Percentiles rank a stretch among this genome's conserved stretches.
These are phyloP conservation scores for Solanum sparsipilum DNA, from an alignment of 257 asterid species.

Conservation along the genomic window DNA sequence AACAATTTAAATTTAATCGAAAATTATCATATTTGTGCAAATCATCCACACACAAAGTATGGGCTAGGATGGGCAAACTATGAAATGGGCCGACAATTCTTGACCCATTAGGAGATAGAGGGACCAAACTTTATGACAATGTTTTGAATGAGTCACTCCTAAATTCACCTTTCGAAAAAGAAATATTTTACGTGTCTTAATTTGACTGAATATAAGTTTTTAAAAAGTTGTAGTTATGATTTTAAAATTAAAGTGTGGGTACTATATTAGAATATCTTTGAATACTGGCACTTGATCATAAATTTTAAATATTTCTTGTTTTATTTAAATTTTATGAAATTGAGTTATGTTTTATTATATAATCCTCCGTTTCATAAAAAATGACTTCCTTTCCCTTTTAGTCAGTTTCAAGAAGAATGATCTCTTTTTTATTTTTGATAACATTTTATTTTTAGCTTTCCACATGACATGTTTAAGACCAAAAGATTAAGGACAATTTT, in stretches of 20 bases:
- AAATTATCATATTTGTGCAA: background rate
- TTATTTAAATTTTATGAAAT: background rate
- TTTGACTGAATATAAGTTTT: background rate
- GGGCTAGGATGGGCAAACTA: background rate
- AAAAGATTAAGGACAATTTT: too few relatives aligned
- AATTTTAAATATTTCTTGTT: background rate
- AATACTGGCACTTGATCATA: background rate
- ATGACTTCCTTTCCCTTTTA: rapidly evolving
- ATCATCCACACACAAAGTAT: background rate
- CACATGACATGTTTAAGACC: too few relatives aligned
- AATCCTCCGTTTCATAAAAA: too few relatives aligned
- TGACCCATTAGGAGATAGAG: background rate
- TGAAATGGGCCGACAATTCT: background rate
- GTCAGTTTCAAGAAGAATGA: too few relatives aligned
- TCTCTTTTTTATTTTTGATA: too few relatives aligned
- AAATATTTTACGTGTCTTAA: background rate
- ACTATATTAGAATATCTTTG: background rate
- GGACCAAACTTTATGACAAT: background rate
- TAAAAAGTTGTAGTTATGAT: rapidly evolving
- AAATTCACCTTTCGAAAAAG: background rate
- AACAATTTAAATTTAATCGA: rapidly evolving
- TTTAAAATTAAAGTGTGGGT: background rate
- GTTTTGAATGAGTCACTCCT: background rate
- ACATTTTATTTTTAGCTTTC: too few relatives aligned
- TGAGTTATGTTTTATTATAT: background rate